Evolutionary conservation across 202 grass and related monocot genomes (phyloP), one percentile per base, ranked within the genome.

Genomic region (Saccharum hybrid): DNA sequence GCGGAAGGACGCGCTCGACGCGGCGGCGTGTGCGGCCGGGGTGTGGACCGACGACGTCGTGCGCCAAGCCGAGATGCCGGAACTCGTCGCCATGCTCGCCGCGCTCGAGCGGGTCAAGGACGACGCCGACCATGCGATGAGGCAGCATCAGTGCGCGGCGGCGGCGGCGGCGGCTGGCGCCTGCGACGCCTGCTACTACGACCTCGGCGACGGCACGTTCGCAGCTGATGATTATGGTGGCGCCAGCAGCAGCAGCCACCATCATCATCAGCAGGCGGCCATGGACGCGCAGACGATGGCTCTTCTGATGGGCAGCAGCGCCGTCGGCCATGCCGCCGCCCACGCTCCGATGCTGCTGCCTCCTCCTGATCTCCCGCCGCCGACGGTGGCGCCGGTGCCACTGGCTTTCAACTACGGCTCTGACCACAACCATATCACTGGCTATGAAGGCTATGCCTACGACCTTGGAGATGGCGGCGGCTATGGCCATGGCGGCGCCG

Each of bases 81-180:
- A 72, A 4, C 77, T 89, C 26, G 10, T 48, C 19, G 64, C 66
- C 45, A 15, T 64, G 72, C 43, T 71, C 15, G 37, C 71, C 57
- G 65, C 65, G 66, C 82, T 89, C 14, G 65, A 81, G 82, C 63
- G 82, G n/a, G 65, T 85, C 57, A 78, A 57, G 10, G 87, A n/a
- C 7, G 82, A 66, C 26, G 34, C 43, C 23, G 65, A 89, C 36
- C 43, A 66, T 14, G 28, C 57, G 2, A 68, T 78, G 64, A 8
- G 36, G 37, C 74, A 57, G 45, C 66, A 63, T 33, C 64, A 45
- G 5, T n/a, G 3, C 72, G 28, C 41, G 1, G 18, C 18, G 3
- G 33, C 2, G 30, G 72, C 12, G 9, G 43, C 16, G 56, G 57
- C 57, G 2, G n/a, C 5, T 18, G 45, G 10, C 26, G 28, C 7